Evolutionary conservation across 169 alveolate genomes (phyloP), one percentile per base, ranked within the genome.

Genomic region (Perkinsus olseni): DNA sequence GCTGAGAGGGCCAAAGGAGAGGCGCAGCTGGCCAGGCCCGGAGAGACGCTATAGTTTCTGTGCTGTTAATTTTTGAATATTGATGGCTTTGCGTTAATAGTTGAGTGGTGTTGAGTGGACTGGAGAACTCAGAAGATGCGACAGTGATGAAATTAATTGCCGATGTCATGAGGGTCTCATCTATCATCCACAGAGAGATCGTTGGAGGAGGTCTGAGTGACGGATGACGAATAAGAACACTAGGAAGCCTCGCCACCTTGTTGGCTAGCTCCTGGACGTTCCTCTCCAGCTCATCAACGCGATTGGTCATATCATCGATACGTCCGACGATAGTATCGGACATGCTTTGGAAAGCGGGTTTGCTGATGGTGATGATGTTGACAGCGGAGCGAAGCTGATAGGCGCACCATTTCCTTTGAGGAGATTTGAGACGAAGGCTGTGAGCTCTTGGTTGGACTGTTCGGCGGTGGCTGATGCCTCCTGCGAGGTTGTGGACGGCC

Each of bases 231-330:
- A 40, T 40, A 40, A 40, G 50, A 11, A 40, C 50, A 6, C 21
- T 40, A 1, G 82, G 31, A 0, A 62, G 28, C 31, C 31, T 62
- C 36, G 1, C 31, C 82, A 62, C 82, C 82, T 62, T 62, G 31
- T 28, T 62, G 82, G 82, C 82, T 24, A 62, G 31, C 28, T 62
- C 82, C 82, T 62, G 82, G 17, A 62, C 17, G 31, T 24, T 62
- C 82, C 82, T 62, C 31, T 93, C 95, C 17, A 93, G 92, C 74
- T 93, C 95, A 8, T 93, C 95, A 21, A 93, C 93, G 34, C 95
- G 74, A 0, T 74, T 36, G 39, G 93, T 94, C 95, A 93, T 93
- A 11, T 93, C 95, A 38, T 93, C 95, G 91, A 93, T 91, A n/a
- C 95, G 74, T 21, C 39, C 48, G 13, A 93, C 38, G 10, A 93